Conservation (phyloP, 164 flowering plant species). For the Tetrastigma voinierianum region DNA sequence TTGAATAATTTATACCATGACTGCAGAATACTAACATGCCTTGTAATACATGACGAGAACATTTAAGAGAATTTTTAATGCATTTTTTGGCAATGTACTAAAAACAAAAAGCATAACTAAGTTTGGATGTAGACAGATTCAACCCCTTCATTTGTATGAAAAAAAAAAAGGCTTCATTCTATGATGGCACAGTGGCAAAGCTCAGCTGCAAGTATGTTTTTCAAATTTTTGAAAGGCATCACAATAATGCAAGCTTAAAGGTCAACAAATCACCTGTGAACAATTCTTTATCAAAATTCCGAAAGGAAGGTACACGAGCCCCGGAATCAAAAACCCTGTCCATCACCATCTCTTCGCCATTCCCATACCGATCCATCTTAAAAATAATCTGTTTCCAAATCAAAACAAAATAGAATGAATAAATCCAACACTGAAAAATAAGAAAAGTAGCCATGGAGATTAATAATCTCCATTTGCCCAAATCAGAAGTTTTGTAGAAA, state of each 20-base stretch:
- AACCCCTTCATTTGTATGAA: too few relatives aligned
- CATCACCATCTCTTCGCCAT: conserved; percentile 67
- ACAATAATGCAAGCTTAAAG: neutral
- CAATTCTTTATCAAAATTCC: conserved; percentile 44
- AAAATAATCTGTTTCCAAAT: conserved; percentile 48
- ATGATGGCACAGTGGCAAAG: too few relatives aligned
- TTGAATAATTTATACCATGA: conserved; percentile 4
- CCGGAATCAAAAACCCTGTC: conserved; percentile 49
- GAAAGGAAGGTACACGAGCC: conserved; percentile 46
- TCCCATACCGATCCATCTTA: conserved; percentile 84
- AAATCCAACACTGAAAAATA: neutral
- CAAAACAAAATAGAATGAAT: neutral
- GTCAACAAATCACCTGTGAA: conserved; percentile 48
- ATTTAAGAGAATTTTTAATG: too few relatives aligned
- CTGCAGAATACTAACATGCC: too few relatives aligned
- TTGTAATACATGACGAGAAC: too few relatives aligned
- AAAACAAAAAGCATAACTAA: too few relatives aligned
- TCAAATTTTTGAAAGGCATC: neutral
- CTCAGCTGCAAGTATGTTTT: neutral
- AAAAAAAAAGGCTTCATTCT: too few relatives aligned
- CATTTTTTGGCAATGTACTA: too few relatives aligned
- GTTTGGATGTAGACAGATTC: too few relatives aligned
- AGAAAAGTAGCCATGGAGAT: conserved; percentile 11
- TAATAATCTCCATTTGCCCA: conserved; percentile 12
- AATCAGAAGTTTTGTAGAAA: conserved; percentile 15